phyloP scores from a whole-genome alignment of 345 rosid genomes.

The Eutrema heterophyllum region DNA sequence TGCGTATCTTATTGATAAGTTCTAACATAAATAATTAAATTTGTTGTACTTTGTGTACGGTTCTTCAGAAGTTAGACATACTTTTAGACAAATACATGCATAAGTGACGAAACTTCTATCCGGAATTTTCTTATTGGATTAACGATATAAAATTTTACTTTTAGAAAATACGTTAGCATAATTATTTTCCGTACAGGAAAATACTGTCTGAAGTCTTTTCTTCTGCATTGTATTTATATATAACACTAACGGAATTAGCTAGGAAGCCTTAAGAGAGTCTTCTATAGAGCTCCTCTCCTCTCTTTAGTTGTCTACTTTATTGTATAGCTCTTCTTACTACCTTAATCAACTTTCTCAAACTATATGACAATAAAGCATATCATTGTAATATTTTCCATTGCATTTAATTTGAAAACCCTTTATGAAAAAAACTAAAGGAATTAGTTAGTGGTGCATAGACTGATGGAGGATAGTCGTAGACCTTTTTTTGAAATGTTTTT shows the following conservation, averaged over 20 bases:
- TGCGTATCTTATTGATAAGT: background rate
- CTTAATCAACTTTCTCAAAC: too few relatives aligned
- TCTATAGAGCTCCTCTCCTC: too few relatives aligned
- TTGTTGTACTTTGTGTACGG: constrained; percentile 20
- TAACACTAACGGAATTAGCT: too few relatives aligned
- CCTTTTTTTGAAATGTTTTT: background rate
- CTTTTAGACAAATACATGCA: background rate
- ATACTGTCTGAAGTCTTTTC: background rate
- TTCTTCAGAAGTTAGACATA: background rate
- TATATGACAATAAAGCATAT: too few relatives aligned
- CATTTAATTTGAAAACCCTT: too few relatives aligned
- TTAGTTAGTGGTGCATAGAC: too few relatives aligned
- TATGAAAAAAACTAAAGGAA: too few relatives aligned
- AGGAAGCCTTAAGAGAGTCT: too few relatives aligned
- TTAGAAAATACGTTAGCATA: background rate
- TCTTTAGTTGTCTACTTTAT: too few relatives aligned
- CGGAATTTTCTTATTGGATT: background rate
- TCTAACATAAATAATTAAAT: background rate
- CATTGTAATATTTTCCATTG: too few relatives aligned
- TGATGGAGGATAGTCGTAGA: background rate
- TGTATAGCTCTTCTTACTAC: too few relatives aligned
- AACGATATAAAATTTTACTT: background rate
- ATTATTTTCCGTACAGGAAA: background rate
- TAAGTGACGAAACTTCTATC: background rate
- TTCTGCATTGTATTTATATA: too few relatives aligned